Evolutionary conservation across 331 rosid species (phyloP), one percentile per base, ranked within the genome.

Genomic region (Rosa hybrid): DNA sequence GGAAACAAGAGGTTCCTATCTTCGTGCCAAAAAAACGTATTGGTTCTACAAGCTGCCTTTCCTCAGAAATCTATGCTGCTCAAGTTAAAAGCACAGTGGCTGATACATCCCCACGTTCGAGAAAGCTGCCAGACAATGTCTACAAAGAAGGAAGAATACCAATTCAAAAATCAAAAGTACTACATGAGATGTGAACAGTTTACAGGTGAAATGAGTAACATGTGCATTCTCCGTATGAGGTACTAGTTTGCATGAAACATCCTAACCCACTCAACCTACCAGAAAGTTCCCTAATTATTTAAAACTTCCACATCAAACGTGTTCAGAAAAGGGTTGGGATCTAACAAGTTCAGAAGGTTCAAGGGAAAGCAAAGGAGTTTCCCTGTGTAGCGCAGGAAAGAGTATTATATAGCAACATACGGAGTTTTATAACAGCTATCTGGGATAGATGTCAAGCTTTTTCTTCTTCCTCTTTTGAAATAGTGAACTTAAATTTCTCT

Each of bases 81-180:
- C 75, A 85, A 80, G 85, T 86, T 53, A 84, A 53, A 78, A 88
- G 83, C 20, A 77, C 78, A 21, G 81, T 64, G 79, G 88, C 92
- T 17, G 91, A 73, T 21, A 75, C 76, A 77, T 79, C 90, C 76
- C 87, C 92, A 73, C 81, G 81, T 76, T 95, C 94, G 75, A 92
- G 97, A 84, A 92, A 92, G 84, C 84, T 56, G 74, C 78, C 65
- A 48, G 93, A 89, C 20, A 84, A 81, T 86, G 90, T 79, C 99
- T 95, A 88, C 45, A 87, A 86, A 57, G 17, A 80, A 83, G 20
- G 73, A 59, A 25, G 60, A 74, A 23, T 60, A 25, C 67, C 48
- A 21, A 11, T 42, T 64, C 44, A 68, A 65, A 21, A 11, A 38
- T 64, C 44, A 68, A 65, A 59, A 13, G 20, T 45, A 18, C 0